phyloP scores from a whole-genome alignment of 1,284 basidiomycete species.

The Austropuccinia psidii region DNA sequence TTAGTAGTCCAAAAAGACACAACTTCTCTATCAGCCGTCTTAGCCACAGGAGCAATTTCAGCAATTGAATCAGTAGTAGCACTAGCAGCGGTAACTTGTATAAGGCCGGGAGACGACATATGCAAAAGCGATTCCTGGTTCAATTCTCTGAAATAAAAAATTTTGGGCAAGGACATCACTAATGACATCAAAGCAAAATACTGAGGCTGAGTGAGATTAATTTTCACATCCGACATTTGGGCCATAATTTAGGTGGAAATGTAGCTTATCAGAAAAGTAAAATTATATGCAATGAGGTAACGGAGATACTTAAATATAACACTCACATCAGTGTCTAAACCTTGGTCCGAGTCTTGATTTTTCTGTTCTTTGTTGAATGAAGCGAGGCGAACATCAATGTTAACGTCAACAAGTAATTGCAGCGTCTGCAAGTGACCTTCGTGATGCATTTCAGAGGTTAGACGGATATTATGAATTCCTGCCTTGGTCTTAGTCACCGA shows the following conservation, averaged over 20 bases:
- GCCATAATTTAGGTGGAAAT: slow-evolving; percentile 69
- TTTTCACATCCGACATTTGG: slow-evolving; percentile 78
- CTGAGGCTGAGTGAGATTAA: slow-evolving; percentile 84
- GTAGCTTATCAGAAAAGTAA: too few species aligned
- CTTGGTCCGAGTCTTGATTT: too few species aligned
- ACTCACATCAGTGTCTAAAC: too few species aligned
- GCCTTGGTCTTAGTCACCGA: slow-evolving; percentile 61
- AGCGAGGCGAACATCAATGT: slow-evolving; percentile 63
- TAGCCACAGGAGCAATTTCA: too few species aligned
- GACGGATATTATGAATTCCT: slow-evolving; percentile 73
- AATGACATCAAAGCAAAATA: slow-evolving; percentile 70
- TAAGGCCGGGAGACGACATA: too few species aligned
- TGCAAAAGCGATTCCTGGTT: slow-evolving; percentile 5
- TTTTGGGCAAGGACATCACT: slow-evolving; percentile 65
- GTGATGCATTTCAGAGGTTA: slow-evolving; percentile 62
- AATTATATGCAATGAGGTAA: too few species aligned
- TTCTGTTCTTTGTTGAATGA: too few species aligned
- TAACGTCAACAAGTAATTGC: slow-evolving; percentile 89
- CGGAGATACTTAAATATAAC: too few species aligned
- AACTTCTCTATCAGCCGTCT: slow-evolving; percentile 55
- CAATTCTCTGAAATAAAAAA: slow-evolving; percentile 51
- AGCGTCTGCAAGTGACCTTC: slow-evolving; percentile 53
- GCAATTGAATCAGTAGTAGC: too few species aligned
- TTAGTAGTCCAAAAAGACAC: slow-evolving; percentile 58
- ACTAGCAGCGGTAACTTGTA: too few species aligned